phyloP scores from a whole-genome alignment of 2,329 filamentous ascomycete genomes.

The Sordariomycetes sp. region DNA sequence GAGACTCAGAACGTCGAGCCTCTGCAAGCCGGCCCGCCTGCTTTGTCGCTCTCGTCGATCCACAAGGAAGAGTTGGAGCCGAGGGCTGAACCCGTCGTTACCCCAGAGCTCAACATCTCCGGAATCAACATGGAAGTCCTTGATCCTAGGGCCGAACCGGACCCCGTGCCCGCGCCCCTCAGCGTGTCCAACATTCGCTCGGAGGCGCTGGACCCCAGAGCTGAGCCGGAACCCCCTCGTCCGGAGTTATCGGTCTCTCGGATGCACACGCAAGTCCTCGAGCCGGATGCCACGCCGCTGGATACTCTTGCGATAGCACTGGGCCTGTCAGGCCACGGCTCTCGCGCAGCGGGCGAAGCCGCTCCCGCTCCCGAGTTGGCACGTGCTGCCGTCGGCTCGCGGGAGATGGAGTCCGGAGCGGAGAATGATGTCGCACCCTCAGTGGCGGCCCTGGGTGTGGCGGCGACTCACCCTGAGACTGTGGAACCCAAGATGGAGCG shows the following conservation, averaged over 20 bases:
- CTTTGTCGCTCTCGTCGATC: constrained; percentile 15
- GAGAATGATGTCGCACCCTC: constrained; percentile 5
- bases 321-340: background rate
- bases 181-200: constrained; percentile 11
- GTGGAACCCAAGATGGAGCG: constrained; percentile 16
- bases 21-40: constrained; percentile 7
- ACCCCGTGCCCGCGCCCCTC: constrained; percentile 9
- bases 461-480: constrained; percentile 3
- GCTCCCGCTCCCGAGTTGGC: constrained; percentile 11
- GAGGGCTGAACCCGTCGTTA: constrained; percentile 11
- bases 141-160: background rate
- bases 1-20: constrained; percentile 33
- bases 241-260: constrained; percentile 20
- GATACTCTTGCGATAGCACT: background rate
- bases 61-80: constrained; percentile 16
- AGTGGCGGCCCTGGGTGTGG: constrained; percentile 6
- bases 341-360: background rate
- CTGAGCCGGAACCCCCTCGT: constrained; percentile 17
- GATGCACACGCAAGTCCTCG: constrained; percentile 17
- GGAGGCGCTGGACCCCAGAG: constrained; percentile 14
- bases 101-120: constrained; percentile 7
- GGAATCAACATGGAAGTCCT: background rate
- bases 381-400: constrained; percentile 13
- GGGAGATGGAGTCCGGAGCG: constrained; percentile 11
- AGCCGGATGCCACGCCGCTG: constrained; percentile 8